Evolutionary conservation across 306 rosid genomes (phyloP).

Genomic region (Hippophae gyantsensis): DNA sequence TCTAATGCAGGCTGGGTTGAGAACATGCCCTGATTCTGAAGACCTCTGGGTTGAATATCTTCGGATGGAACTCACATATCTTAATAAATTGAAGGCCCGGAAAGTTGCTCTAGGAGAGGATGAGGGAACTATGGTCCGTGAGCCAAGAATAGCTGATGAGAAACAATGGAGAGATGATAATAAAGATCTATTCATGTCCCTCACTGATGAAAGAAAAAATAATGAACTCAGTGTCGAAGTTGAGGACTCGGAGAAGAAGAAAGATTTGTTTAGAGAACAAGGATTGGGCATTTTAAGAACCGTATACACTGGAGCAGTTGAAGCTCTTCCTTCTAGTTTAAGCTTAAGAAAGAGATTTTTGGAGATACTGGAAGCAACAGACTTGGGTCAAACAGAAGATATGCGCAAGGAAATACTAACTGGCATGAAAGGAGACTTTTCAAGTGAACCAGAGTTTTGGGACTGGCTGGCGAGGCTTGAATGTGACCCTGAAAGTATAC

Average conservation of each 20-base stretch:
- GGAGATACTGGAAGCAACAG: conserved; percentile 71
- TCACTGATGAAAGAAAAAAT: conserved; percentile 30
- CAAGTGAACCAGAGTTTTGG: conserved; percentile 64
- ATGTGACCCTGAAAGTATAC: conserved; percentile 27
- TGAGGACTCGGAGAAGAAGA: conserved; percentile 31
- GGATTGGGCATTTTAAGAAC: conserved; percentile 47
- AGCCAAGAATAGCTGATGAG: conserved; percentile 35
- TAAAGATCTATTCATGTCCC: conserved; percentile 62
- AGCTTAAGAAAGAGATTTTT: conserved; percentile 57
- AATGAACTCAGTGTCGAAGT: conserved; percentile 22
- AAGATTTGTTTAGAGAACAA: conserved; percentile 42
- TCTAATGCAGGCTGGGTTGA: conserved; percentile 80
- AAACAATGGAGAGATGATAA: conserved; percentile 77
- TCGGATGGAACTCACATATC: conserved; percentile 85
- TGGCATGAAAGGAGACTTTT: conserved; percentile 65
- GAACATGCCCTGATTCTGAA: conserved; percentile 67
- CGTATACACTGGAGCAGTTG: conserved; percentile 52
- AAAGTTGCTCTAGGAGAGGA: conserved; percentile 93
- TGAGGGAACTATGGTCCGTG: conserved; percentile 47
- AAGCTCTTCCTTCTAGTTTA: conserved; percentile 71
- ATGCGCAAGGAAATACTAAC: conserved; percentile 47
- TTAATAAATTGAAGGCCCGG: conserved; percentile 74
- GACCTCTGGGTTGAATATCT: conserved; percentile 93
- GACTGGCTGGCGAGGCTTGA: conserved; percentile 81
- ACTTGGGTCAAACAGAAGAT: conserved; percentile 56